Percentiles rank a stretch among this genome's conserved stretches.
These are phyloP conservation scores for Dactylellina leptospora DNA, from an alignment of 2,329 filamentous ascomycete genomes.

Conservation along the genomic window DNA sequence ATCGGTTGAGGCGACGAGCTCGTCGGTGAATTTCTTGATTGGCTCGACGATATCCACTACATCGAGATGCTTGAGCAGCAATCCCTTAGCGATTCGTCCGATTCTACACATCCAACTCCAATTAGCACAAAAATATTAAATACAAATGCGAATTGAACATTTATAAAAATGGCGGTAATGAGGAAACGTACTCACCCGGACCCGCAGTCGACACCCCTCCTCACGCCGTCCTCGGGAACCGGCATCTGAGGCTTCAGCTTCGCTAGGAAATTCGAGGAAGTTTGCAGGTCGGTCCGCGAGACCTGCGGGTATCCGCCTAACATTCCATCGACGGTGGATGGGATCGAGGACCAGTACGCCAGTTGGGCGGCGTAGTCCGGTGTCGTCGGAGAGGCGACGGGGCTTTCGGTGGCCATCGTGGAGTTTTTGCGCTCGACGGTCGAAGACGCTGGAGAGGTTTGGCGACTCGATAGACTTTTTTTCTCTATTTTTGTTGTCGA, in stretches of 20 bases:
- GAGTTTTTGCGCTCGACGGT: neutral
- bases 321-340: constrained; percentile 74
- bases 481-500: no score
- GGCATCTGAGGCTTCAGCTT: constrained; percentile 65
- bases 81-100: constrained; percentile 79
- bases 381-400: neutral
- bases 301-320: constrained; percentile 77
- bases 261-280: constrained; percentile 73
- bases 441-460: neutral
- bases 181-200: constrained; percentile 59
- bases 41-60: constrained; percentile 86
- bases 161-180: neutral
- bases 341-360: constrained; percentile 66
- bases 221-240: constrained; percentile 47
- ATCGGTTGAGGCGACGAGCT: constrained; percentile 62
- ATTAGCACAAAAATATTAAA: neutral
- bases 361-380: constrained; percentile 48
- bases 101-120: no score
- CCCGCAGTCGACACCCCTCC: constrained; percentile 60
- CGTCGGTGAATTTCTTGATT: constrained; percentile 78
- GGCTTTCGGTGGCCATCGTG: constrained; percentile 4
- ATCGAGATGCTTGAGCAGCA: constrained; percentile 71
- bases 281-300: constrained; percentile 75
- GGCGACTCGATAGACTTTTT: no score
- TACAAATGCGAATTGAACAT: neutral